A percentile compares a stretch with the other conserved stretches of the same genome.
Conservation (phyloP, 2,329 filamentous ascomycete genomes). For the Fusarium sp. region DNA sequence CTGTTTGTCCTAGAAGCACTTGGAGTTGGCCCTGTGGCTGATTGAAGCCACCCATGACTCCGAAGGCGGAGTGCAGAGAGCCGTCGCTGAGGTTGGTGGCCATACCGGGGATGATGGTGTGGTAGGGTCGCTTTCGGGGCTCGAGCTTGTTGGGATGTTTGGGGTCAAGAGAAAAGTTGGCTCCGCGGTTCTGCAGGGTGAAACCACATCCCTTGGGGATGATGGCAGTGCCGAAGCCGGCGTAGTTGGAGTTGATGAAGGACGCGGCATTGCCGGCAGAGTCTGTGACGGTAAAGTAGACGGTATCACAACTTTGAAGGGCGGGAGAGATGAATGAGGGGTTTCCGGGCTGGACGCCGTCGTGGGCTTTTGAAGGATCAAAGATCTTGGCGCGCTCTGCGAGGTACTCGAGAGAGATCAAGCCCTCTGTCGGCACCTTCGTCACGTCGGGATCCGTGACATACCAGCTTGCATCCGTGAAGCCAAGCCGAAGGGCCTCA, state of each 20-base stretch:
- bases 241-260: conserved; percentile 97
- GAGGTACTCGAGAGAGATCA: conserved; percentile 82
- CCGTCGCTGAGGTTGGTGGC: conserved; percentile 82
- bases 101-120: conserved; percentile 96
- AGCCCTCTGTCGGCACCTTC: conserved; percentile 74
- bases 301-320: conserved; percentile 88
- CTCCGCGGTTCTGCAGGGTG: conserved; percentile 92
- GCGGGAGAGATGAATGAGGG: conserved; percentile 72
- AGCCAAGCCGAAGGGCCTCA: conserved; percentile 88
- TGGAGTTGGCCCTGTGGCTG: conserved; percentile 97
- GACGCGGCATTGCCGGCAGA: conserved; percentile 87
- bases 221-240: conserved; percentile 87
- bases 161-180: conserved; percentile 80
- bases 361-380: conserved; percentile 68
- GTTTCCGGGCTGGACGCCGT: conserved; percentile 72
- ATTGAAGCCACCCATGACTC: conserved; percentile 99
- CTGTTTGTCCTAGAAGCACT: conserved; percentile 88
- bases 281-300: conserved; percentile 92
- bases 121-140: conserved; percentile 90
- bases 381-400: conserved; percentile 74
- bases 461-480: conserved; percentile 91
- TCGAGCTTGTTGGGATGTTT: conserved; percentile 84
- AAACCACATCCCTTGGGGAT: conserved; percentile 90
- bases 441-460: conserved; percentile 83
- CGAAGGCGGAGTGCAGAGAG: conserved; percentile 85